Conservation (phyloP, 2,329 filamentous ascomycete genomes). For the Hymenotorrendiella dingleyae region DNA sequence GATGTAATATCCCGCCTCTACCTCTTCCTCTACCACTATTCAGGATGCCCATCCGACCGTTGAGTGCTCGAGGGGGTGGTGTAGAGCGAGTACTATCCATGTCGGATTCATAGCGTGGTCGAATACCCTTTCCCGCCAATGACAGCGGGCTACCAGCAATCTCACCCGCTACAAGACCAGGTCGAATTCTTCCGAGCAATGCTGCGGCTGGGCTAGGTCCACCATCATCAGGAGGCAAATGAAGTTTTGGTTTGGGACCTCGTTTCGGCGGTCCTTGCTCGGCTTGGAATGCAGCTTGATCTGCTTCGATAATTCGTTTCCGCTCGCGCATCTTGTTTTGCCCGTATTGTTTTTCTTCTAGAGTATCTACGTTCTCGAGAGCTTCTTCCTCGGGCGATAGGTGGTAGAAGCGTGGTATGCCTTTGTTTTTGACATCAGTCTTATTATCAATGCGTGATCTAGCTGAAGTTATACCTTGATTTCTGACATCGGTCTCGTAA, state of each 20-base stretch:
- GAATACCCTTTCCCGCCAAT: conserved; percentile 52
- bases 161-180: conserved; percentile 48
- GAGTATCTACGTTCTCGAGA: conserved; percentile 68
- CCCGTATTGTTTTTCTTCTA: conserved; percentile 64
- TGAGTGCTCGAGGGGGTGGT: conserved; percentile 37
- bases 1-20: conserved; percentile 49
- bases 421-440: conserved; percentile 59
- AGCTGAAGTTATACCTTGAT: conserved; percentile 84
- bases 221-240: conserved; percentile 38
- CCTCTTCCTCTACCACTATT: conserved; percentile 26
- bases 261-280: conserved; percentile 48
- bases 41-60: conserved; percentile 30
- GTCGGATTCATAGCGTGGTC: conserved; percentile 56
- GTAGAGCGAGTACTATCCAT: conserved; percentile 48
- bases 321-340: conserved; percentile 68
- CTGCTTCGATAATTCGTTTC: conserved; percentile 68
- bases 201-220: conserved; percentile 40
- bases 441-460: conserved; percentile 64
- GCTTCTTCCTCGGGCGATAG: conserved; percentile 61
- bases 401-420: conserved; percentile 60
- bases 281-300: conserved; percentile 46
- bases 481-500: conserved; percentile 57
- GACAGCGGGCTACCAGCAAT: conserved; percentile 33
- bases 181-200: conserved; percentile 58
- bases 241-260: conserved; percentile 35